Base-by-base conservation (phyloP, 23 red algal genomes). In the Cyanidioschyzon merolae region DNA sequence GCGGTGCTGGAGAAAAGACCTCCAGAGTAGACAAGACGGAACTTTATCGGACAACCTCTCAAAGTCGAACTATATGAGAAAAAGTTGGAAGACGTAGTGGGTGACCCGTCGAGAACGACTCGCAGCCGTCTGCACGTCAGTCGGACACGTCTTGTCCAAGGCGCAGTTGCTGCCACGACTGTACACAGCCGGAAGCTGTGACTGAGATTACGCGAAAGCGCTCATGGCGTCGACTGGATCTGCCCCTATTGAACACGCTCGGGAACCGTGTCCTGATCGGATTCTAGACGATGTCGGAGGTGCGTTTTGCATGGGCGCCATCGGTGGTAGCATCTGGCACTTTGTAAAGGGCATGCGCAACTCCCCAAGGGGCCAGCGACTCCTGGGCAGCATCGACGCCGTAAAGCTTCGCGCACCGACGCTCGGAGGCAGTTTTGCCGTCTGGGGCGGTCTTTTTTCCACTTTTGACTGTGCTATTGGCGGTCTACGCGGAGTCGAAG, bases 391-490 rank as follows among this genome's bases (percentile, higher is more conserved):
- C 25, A 75, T 98, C 39, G 94, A 98, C 75, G 85, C 85, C 34
- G 94, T 98, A 0, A 98, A 98, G 58, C 77, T 98, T 25, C 77
- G 85, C 0, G 89, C 86, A 38, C 94, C 94, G 1, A 85, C 79
- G 0, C 85, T 98, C 12, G 94, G 94, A 25, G 88, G 88, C 38
- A 89, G 84, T 58, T 98, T 98, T 92, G 94, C 94, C 29, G 94
- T 98, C 29, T 98, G 94, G 94, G 94, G 94, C 40, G 94, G 94
- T 25, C 79, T 98, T 2, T 98, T 98, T 36, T 98, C 94, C n/a
- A 87, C 88, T 1, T 98, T 98, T 88, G 94, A 98, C 58, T 98
- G 94, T 57, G 78, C 83, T 35, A 74, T 98, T 40, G 79, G 77
- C 51, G 94, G 85, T 30, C 74, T 98, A 45, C 71, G 94, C 40